Evolutionary conservation across 768 basidiomycete species (phyloP).

Genomic region (Mycena amicta): DNA sequence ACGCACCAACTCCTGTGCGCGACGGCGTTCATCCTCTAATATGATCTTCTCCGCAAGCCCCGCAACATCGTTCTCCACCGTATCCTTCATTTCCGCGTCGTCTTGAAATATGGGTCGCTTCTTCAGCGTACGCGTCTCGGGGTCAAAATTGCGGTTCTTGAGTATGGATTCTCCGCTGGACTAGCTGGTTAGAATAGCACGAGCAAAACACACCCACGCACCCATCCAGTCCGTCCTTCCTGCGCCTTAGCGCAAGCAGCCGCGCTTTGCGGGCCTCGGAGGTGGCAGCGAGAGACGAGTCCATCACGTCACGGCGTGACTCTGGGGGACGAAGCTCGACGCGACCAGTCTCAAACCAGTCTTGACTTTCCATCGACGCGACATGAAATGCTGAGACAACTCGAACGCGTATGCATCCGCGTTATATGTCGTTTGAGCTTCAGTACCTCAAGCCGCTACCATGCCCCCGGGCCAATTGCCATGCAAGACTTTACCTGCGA

Average conservation of each 20-base stretch:
- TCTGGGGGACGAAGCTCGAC: no score
- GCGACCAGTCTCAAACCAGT: neutral
- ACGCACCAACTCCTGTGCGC: slow-evolving; percentile 86
- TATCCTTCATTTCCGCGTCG: slow-evolving; percentile 68
- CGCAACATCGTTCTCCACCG: slow-evolving; percentile 83
- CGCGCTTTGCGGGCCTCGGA: slow-evolving; percentile 84
- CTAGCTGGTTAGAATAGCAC: neutral
- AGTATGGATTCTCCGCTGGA: slow-evolving; percentile 50
- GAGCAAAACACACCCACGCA: slow-evolving; percentile 38
- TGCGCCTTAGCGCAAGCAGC: slow-evolving; percentile 72
- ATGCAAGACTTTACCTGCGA: slow-evolving; percentile 73
- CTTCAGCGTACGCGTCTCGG: slow-evolving; percentile 76
- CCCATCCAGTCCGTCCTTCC: slow-evolving; percentile 65
- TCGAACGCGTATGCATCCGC: slow-evolving; percentile 33
- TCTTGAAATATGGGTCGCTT: slow-evolving; percentile 56
- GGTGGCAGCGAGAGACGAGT: slow-evolving; percentile 62
- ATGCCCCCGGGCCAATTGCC: slow-evolving; percentile 38
- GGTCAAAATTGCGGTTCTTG: slow-evolving; percentile 86
- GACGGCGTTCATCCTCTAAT: slow-evolving; percentile 79
- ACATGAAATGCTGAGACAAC: slow-evolving; percentile 41
- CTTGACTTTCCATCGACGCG: slow-evolving; percentile 6
- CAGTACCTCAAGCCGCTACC: slow-evolving; percentile 31
- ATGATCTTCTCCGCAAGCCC: slow-evolving; percentile 87
- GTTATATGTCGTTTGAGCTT: slow-evolving; percentile 31
- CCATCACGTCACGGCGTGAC: slow-evolving; percentile 35